Evolutionary conservation across 2,329 filamentous ascomycete species (phyloP), one percentile per base, ranked within the genome.

Genomic region (Aureobasidium musti): DNA sequence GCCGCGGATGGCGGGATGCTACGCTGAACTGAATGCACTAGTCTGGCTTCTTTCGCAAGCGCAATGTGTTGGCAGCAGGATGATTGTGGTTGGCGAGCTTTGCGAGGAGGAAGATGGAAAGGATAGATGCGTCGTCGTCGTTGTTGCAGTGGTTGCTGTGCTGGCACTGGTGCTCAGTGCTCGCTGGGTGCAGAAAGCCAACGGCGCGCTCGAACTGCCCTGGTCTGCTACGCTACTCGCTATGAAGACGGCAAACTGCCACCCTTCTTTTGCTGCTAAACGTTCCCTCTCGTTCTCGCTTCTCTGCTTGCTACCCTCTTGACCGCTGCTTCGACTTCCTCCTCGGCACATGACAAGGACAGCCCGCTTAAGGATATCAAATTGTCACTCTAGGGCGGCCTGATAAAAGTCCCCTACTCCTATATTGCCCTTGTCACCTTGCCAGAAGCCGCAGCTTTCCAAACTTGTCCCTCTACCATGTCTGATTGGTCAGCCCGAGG

Each of bases 121-220:
- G 26, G 39, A 30, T 43, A 39, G 30, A 59, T 59, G 54, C 37
- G 54, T 59, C 54, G 54, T 59, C 54, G 54, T 59, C 26, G 54
- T 59, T 39, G 37, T 57, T 17, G 50, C 23, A 21, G 30, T 56
- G 53, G 33, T 56, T 59, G 54, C 30, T 45, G 54, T 59, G 54
- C 54, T 56, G 35, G 53, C 53, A 19, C 53, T 39, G 21, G 53
- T 41, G 49, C 49, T 52, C 35, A 23, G 23, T 59, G 54, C 54
- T 59, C 39, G 17, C 14, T 45, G 54, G n/a, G 54, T 39, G 39
- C 53, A 56, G 53, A 45, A 59, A 59, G 54, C 54, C 39, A 59
- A 59, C 54, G 54, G 54, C 54, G 23, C 50, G 23, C 54, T 59
- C 30, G 39, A 30, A 30, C 53, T 52, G 47, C 47, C 23, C 23